A percentile compares a stretch with the other conserved stretches of the same genome.
Conservation (phyloP, 805 yeast genomes). For the Novakomyces olei region DNA sequence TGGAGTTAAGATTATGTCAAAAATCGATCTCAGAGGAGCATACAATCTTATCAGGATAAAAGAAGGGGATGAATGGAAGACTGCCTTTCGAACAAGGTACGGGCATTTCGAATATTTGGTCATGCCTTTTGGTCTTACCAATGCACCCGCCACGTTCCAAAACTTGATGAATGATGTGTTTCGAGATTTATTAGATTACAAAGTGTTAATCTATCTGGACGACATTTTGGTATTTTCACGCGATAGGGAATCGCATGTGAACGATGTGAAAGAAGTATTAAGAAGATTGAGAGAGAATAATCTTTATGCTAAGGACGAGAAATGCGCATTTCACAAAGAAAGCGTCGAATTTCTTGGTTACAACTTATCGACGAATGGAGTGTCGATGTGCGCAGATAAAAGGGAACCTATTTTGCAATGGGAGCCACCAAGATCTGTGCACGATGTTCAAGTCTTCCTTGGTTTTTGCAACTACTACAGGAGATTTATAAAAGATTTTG, state of each 20-base stretch:
- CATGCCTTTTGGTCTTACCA: conserved; percentile 13
- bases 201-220: conserved; percentile 10
- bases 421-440: conserved; percentile 5
- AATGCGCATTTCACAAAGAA: conserved; percentile 6
- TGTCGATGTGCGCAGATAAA: conserved; percentile 2
- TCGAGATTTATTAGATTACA: conserved; percentile 4
- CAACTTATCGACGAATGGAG: conserved; percentile 4
- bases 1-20: conserved; percentile 6
- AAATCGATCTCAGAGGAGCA: conserved; percentile 10
- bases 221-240: conserved; percentile 8
- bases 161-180: conserved; percentile 4
- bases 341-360: conserved; percentile 6
- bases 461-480: conserved; percentile 4
- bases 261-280: background rate
- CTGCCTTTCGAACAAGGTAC: conserved; percentile 10
- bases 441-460: conserved; percentile 3
- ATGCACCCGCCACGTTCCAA: conserved; percentile 13
- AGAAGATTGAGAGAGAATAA: background rate
- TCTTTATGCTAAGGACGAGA: conserved; percentile 6
- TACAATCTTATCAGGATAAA: conserved; percentile 1
- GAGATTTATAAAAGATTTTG: conserved; percentile 5
- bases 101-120: conserved; percentile 12
- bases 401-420: conserved; percentile 4
- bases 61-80: conserved; percentile 16
- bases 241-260: conserved; percentile 3